Conservation (phyloP, 805 yeast genomes). For the Zygotorulaspora florentina region DNA sequence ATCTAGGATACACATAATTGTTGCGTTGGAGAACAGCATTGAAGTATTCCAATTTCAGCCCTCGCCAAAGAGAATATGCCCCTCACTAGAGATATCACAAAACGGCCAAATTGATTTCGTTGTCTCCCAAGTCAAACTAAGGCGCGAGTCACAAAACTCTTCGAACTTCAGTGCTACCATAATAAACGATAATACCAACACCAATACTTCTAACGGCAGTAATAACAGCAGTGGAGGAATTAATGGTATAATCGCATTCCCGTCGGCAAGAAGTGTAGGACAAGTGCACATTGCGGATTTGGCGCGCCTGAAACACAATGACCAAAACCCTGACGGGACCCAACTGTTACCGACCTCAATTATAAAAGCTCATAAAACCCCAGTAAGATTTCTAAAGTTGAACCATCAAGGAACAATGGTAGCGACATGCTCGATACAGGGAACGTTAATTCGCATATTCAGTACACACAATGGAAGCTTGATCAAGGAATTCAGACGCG, state of each 20-base stretch:
- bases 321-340: slow-evolving; percentile 15
- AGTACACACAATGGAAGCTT: slow-evolving; percentile 56
- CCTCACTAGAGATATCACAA: slow-evolving; percentile 22
- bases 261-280: slow-evolving; percentile 26
- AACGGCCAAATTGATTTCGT: slow-evolving; percentile 26
- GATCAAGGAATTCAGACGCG: slow-evolving; percentile 83
- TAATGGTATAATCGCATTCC: slow-evolving; percentile 24
- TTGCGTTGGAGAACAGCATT: slow-evolving; percentile 62
- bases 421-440: slow-evolving; percentile 87
- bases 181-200: not conserved
- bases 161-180: not conserved
- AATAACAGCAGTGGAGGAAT: slow-evolving; percentile 6
- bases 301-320: slow-evolving; percentile 18
- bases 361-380: slow-evolving; percentile 80
- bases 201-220: not conserved
- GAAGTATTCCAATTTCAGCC: slow-evolving; percentile 76
- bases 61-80: slow-evolving; percentile 59
- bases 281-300: slow-evolving; percentile 31
- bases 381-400: slow-evolving; percentile 61
- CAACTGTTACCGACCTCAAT: slow-evolving; percentile 38
- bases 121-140: slow-evolving; percentile 15
- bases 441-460: slow-evolving; percentile 84
- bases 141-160: slow-evolving; percentile 10
- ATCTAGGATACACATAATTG: slow-evolving; percentile 71
- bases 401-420: slow-evolving; percentile 73